These are phyloP conservation scores for Berkeleyomyces basicola DNA, from an alignment of 2,329 filamentous ascomycete genomes.

Conservation along the genomic window DNA sequence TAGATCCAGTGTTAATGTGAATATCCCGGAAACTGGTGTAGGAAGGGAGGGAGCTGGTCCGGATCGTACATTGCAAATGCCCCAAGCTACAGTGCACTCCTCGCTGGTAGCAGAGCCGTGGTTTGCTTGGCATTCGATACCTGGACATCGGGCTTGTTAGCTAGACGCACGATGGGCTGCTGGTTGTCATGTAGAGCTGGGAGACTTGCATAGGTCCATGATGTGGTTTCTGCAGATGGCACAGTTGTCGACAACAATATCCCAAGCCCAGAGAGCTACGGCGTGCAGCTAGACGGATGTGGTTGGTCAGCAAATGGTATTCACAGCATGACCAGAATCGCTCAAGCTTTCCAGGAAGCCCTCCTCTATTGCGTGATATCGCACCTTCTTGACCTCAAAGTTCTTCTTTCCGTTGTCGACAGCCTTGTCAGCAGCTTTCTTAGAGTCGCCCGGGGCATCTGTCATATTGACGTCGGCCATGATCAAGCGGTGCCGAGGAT, in stretches of 20 bases:
- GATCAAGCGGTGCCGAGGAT: slow-evolving; percentile 13
- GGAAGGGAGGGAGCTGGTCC: slow-evolving; percentile 21
- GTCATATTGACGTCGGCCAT: slow-evolving; percentile 98
- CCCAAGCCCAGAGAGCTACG: slow-evolving; percentile 96
- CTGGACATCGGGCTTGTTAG: slow-evolving; percentile 25
- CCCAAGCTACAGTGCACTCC: slow-evolving; percentile 97
- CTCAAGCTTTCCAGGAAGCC: background rate
- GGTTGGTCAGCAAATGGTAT: background rate
- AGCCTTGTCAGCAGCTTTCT: slow-evolving; percentile 33
- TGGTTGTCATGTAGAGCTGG: background rate
- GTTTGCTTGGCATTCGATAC: slow-evolving; percentile 97
- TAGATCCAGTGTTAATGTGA: background rate
- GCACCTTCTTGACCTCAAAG: slow-evolving; percentile 97
- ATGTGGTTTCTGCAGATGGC: slow-evolving; percentile 99
- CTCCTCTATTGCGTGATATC: background rate
- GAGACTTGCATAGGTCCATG: slow-evolving; percentile 79
- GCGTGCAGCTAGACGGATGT: slow-evolving; percentile 34
- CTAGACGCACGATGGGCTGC: background rate
- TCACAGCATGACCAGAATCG: background rate
- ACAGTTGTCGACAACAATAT: slow-evolving; percentile 98
- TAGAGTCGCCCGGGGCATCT: slow-evolving; percentile 52
- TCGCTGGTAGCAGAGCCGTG: slow-evolving; percentile 94
- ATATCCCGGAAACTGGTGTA: slow-evolving; percentile 1
- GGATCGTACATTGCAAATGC: slow-evolving; percentile 80
- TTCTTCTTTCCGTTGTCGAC: slow-evolving; percentile 64